phyloP scores from a whole-genome alignment of 2,329 filamentous ascomycete species.

The Ceratocystis huliohia region DNA sequence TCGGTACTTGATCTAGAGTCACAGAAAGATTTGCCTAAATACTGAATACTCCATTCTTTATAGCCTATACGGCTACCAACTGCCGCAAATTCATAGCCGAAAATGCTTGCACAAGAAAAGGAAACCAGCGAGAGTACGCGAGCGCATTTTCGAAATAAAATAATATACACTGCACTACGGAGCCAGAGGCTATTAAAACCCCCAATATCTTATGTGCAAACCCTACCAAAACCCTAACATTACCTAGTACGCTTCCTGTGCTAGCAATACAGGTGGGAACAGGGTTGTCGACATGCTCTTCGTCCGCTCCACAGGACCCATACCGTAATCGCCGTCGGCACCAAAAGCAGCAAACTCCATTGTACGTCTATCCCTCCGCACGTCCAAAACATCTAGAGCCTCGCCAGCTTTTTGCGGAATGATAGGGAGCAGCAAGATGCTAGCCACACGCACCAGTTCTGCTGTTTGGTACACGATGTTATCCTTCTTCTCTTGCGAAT shows the following conservation, averaged over 20 bases:
- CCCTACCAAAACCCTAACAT: background rate
- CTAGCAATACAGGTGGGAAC: slow-evolving; percentile 15
- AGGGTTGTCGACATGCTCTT: slow-evolving; percentile 13
- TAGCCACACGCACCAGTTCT: slow-evolving; percentile 66
- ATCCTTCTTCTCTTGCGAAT: slow-evolving; percentile 31
- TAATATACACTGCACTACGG: background rate
- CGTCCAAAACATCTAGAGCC: slow-evolving; percentile 67
- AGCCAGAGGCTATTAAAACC: background rate
- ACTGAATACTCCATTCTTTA: background rate
- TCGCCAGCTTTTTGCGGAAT: slow-evolving; percentile 67
- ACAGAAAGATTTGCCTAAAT: background rate
- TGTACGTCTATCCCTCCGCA: slow-evolving; percentile 47
- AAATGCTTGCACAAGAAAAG: background rate
- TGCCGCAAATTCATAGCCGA: background rate
- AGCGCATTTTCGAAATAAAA: background rate
- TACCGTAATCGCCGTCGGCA: slow-evolving; percentile 58
- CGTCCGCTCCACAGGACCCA: background rate
- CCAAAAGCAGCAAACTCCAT: slow-evolving; percentile 50
- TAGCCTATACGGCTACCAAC: background rate
- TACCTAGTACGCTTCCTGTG: slow-evolving; percentile 12
- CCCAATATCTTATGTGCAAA: background rate
- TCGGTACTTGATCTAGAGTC: background rate
- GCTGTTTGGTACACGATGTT: slow-evolving; percentile 55
- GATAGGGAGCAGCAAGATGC: slow-evolving; percentile 79
- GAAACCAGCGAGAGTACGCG: background rate